Conservation (phyloP, 73 alveolate species). For the Paramecium pentaurelia region DNA sequence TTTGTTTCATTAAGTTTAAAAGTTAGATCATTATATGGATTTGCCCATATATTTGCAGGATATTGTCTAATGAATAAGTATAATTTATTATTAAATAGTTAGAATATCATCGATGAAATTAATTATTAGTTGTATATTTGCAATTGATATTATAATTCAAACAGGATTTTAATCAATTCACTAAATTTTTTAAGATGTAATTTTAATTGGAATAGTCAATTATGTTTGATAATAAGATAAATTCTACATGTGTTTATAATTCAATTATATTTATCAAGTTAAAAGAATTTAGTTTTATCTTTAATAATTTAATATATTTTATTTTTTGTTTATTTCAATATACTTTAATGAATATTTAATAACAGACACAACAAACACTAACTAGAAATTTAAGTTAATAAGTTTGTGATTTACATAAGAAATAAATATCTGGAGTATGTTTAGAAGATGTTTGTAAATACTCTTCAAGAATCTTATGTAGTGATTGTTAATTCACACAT, state of each 20-base stretch:
- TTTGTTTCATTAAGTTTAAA: not conserved
- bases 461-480: not conserved
- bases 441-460: not conserved
- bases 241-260: not conserved
- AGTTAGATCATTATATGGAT: not conserved
- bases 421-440: not conserved
- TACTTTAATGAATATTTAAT: not conserved
- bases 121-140: not conserved
- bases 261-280: not conserved
- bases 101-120: constrained; percentile 28
- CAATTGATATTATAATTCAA: not conserved
- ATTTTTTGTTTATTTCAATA: not conserved
- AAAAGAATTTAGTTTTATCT: not conserved
- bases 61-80: constrained; percentile 45
- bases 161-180: constrained; percentile 1
- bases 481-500: constrained; percentile 1
- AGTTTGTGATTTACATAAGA: not conserved
- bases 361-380: not conserved
- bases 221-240: not conserved
- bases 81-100: not conserved
- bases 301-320: not conserved
- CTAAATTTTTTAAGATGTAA: not conserved
- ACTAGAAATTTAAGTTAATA: not conserved
- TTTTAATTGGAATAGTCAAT: constrained; percentile 21
- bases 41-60: constrained; percentile 26